These are phyloP conservation scores for Stenogyne calaminthoides DNA, from an alignment of 305 asterid genomes.

Conservation along the genomic window DNA sequence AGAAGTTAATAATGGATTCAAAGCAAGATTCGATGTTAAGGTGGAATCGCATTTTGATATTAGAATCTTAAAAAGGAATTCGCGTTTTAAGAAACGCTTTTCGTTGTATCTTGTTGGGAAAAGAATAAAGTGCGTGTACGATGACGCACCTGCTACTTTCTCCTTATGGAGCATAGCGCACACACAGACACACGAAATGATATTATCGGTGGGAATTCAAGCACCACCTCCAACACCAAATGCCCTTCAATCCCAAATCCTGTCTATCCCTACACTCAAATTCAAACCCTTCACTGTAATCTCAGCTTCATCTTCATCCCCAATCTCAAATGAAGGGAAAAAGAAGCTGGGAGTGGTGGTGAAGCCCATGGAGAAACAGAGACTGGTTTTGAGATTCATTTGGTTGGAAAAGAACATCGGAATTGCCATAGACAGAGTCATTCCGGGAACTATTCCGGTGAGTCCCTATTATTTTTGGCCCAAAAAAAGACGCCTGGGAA, in stretches of 20 bases:
- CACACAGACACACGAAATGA: conserved; percentile 14
- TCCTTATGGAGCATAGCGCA: not conserved
- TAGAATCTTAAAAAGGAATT: not conserved
- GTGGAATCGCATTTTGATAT: too few relatives aligned
- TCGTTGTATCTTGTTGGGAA: not conserved
- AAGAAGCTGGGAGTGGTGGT: conserved; percentile 43
- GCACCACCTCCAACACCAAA: not conserved
- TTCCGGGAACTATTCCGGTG: conserved; percentile 50
- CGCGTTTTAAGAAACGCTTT: not conserved
- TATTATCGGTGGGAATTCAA: conserved; percentile 21
- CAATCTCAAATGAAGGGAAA: not conserved
- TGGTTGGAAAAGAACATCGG: conserved; percentile 63
- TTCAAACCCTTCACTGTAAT: conserved; percentile 16
- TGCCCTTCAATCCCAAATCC: not conserved
- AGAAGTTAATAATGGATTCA: too few relatives aligned
- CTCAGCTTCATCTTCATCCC: conserved; percentile 14
- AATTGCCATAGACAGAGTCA: conserved; percentile 46
- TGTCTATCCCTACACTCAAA: not conserved
- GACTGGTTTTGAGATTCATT: conserved; percentile 49
- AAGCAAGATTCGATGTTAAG: too few relatives aligned
- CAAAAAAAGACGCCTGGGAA: conserved; percentile 56
- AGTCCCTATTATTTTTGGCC: conserved; percentile 57
- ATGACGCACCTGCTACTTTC: too few relatives aligned
- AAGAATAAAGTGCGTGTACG: not conserved
- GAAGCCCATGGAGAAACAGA: conserved; percentile 45